phyloP scores from a whole-genome alignment of 805 yeast genomes.

The Cyberlindnera subsufficiens region DNA sequence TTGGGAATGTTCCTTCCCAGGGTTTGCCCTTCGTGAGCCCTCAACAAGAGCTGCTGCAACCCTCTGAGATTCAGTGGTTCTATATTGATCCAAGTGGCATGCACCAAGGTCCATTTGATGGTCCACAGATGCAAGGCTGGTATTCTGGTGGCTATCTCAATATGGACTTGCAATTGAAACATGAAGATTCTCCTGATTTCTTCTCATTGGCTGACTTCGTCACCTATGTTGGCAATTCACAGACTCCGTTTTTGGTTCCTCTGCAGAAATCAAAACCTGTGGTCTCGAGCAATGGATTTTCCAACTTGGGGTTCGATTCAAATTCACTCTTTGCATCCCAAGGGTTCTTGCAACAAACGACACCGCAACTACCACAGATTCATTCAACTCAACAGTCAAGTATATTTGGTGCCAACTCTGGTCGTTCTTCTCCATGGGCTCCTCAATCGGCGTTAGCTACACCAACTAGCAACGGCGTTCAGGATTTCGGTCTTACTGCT shows the following conservation, averaged over 20 bases:
- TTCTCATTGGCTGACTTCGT: conserved; percentile 50
- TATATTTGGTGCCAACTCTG: conserved; percentile 4
- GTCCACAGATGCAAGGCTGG: conserved; percentile 77
- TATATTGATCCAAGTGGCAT: conserved; percentile 66
- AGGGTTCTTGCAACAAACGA: conserved; percentile 5
- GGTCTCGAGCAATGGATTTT: neutral
- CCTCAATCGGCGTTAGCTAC: conserved; percentile 4
- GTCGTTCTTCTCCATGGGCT: conserved; percentile 19
- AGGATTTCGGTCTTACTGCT: conserved; percentile 7
- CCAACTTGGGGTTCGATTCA: neutral
- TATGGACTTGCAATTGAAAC: conserved; percentile 47
- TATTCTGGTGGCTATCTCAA: conserved; percentile 52
- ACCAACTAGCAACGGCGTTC: neutral
- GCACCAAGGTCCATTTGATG: conserved; percentile 80
- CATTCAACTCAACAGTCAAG: conserved; percentile 10
- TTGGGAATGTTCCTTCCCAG: conserved; percentile 1
- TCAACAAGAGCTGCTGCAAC: conserved; percentile 23
- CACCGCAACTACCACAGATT: conserved; percentile 9
- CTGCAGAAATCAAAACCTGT: conserved; percentile 25
- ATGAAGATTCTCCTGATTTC: conserved; percentile 48
- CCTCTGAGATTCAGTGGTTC: conserved; percentile 53
- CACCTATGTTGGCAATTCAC: conserved; percentile 40
- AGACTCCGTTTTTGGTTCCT: conserved; percentile 65
- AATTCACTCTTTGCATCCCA: conserved; percentile 1
- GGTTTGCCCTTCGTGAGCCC: conserved; percentile 3